Base-by-base conservation (phyloP, 192 early-diverging fungal genomes). In the Spizellomyces punctatus region DNA sequence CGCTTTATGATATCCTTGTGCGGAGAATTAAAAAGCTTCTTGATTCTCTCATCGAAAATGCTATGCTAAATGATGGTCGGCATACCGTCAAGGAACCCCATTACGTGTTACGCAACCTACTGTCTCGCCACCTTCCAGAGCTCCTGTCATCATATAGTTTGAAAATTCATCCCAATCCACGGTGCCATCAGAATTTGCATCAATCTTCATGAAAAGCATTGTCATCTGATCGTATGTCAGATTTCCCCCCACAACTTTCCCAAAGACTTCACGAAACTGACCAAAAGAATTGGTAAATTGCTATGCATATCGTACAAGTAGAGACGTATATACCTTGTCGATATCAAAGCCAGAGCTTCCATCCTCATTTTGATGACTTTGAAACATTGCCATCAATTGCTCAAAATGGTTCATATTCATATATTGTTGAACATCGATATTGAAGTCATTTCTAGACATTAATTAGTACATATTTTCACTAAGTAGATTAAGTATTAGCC, bases 131-230 rank as follows among this genome's bases (percentile, higher is more conserved):
- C 69, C 66, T 44, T 86, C 84, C 65, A 81, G 64, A 10, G 79
- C 66, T 21, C 78, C 86, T 8, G 76, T 79, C 81, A 89, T 88
- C 86, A 89, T 88, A 60, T 89, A 89, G 7, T 81, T 86, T 0
- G 83, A 83, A 75, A 89, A 89, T 72, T 89, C 88, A 58, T 89
- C 88, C 88, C 88, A 89, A 63, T 82, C 81, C 42, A 89, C 78
- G 10, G 82, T 83, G 2, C 88, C 88, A 65, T 89, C 88, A 36
- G 84, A 85, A 65, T 89, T 89, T 5, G 88, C 88, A 60, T 89
- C 88, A 60, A 89, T 89, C 69, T 89, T 89, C 88, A 89, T 89
- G 67, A 89, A 89, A n/a, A 89, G 77, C 83, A 79, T 77, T 42
- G 88, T 89, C 86, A 89, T 88, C 72, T 89, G 88, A 64, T 89